Conservation (phyloP, 179 eudicot species). For the Camellia oleifera region DNA sequence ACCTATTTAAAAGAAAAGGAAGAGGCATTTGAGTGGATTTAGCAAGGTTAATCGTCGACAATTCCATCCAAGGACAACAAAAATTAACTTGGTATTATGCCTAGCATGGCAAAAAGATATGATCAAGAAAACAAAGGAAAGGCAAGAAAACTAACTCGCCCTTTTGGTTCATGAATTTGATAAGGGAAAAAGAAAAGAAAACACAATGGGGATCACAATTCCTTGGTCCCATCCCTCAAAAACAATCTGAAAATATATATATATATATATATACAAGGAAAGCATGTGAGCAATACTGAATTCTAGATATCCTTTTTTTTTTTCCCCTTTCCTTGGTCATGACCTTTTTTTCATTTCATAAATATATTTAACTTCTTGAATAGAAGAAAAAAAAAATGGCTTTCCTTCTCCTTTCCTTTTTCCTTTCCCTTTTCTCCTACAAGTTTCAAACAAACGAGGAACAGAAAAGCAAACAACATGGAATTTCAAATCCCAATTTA, state of each 20-base stretch:
- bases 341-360: too few species aligned
- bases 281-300: neutral
- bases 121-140: neutral
- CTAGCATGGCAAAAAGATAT: neutral
- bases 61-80: neutral
- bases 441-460: neutral
- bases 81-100: neutral
- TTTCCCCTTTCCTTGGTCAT: neutral
- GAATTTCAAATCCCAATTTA: too few species aligned
- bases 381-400: too few species aligned
- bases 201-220: neutral
- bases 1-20: neutral
- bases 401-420: neutral
- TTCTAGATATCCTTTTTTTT: neutral
- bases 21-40: slow-evolving; percentile 4
- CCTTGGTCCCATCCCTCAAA: neutral
- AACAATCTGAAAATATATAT: neutral
- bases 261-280: neutral
- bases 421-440: neutral
- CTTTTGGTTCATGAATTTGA: slow-evolving; percentile 1
- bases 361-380: too few species aligned
- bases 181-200: neutral
- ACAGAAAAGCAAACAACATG: too few species aligned
- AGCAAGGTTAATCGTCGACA: neutral
- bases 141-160: neutral